Percentiles rank a stretch among this genome's conserved stretches.
Conservation (phyloP, 2,329 filamentous ascomycete species). For the Apiospora phragmitis region DNA sequence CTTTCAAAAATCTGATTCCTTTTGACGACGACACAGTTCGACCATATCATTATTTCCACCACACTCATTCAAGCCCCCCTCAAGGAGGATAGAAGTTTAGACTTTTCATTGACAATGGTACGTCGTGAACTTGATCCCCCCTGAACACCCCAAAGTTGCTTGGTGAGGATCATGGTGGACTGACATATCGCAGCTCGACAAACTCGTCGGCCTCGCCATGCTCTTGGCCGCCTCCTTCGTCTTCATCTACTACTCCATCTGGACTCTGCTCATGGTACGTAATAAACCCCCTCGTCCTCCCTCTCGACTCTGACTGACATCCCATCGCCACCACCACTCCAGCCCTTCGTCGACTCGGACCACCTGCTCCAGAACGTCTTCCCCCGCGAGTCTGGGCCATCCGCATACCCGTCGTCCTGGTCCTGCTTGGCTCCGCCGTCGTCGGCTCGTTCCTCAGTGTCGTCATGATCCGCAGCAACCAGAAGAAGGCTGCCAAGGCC, state of each 20-base stretch:
- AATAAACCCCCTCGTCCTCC: constrained; percentile 8
- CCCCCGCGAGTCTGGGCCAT: constrained; percentile 97
- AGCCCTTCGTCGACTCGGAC: constrained; percentile 97
- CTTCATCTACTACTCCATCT: constrained; percentile 90
- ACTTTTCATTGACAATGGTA: constrained; percentile 32
- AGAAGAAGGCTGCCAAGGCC: constrained; percentile 94
- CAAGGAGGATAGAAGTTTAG: neutral
- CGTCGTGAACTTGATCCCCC: neutral
- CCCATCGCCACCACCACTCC: constrained; percentile 11
- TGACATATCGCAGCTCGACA: constrained; percentile 74
- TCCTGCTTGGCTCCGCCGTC: constrained; percentile 87
- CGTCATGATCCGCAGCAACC: constrained; percentile 98
- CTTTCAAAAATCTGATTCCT: neutral
- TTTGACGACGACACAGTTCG: neutral
- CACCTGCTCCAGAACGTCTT: constrained; percentile 95
- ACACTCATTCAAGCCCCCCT: constrained; percentile 14
- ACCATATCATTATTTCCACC: neutral
- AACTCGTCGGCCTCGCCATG: constrained; percentile 70
- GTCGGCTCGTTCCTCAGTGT: constrained; percentile 94
- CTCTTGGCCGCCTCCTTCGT: constrained; percentile 65
- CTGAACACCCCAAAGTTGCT: neutral
- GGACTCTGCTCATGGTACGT: constrained; percentile 93
- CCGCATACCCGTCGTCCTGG: constrained; percentile 94
- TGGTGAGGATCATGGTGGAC: neutral
- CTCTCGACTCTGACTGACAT: constrained; percentile 11